A percentile compares a stretch with the other conserved stretches of the same genome.
These are phyloP conservation scores for Dacryopinax spathularia DNA, from an alignment of 768 basidiomycete species.

Conservation along the genomic window DNA sequence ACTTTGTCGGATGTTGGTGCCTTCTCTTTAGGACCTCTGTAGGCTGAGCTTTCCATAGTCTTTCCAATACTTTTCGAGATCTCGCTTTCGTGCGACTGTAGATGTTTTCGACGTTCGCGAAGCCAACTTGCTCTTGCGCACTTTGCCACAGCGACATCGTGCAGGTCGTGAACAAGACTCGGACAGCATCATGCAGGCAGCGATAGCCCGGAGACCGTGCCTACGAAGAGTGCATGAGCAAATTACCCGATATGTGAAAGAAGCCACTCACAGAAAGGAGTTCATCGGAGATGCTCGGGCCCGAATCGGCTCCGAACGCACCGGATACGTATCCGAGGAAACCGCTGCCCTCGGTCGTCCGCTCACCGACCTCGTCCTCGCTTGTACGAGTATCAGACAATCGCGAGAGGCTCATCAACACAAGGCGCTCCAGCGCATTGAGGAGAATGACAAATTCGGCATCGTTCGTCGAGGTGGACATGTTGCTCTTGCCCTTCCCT, in stretches of 20 bases:
- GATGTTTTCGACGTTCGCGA: conserved; percentile 47
- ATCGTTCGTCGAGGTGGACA: conserved; percentile 47
- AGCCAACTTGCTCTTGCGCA: not conserved
- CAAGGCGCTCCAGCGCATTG: conserved; percentile 68
- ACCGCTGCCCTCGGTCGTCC: conserved; percentile 35
- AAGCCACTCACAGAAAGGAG: conserved; percentile 8
- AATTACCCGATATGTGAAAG: conserved; percentile 12
- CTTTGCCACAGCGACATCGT: conserved; percentile 20
- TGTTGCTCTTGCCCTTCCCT: conserved; percentile 26
- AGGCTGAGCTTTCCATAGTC: not conserved
- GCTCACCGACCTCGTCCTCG: conserved; percentile 47
- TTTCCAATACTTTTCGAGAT: not conserved
- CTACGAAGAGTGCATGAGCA: conserved; percentile 38
- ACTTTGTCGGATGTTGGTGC: not conserved
- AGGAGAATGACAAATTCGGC: conserved; percentile 74
- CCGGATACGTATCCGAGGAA: conserved; percentile 81
- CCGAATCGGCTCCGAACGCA: conserved; percentile 68
- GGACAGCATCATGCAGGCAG: conserved; percentile 66
- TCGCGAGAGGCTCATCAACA: conserved; percentile 56
- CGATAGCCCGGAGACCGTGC: conserved; percentile 59
- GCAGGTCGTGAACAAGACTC: conserved; percentile 68
- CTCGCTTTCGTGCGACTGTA: too few relatives aligned
- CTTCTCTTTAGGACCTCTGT: conserved; percentile 6
- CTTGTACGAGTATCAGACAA: conserved; percentile 30
- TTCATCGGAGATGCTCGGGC: conserved; percentile 5